phyloP scores from a whole-genome alignment of 495 filamentous ascomycete genomes.

The Cercophora samala region DNA sequence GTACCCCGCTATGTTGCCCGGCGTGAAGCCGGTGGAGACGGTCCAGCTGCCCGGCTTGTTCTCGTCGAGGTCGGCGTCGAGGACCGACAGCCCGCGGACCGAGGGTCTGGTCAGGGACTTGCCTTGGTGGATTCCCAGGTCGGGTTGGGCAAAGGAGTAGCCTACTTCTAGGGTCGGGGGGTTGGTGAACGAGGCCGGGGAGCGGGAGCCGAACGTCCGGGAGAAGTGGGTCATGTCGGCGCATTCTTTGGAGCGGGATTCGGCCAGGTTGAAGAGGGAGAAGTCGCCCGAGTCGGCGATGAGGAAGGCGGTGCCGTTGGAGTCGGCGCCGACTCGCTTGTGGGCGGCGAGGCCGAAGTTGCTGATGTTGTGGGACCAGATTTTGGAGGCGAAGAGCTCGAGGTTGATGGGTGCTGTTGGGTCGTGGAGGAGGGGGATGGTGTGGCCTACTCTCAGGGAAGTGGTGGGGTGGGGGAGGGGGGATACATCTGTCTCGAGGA shows the following conservation, averaged over 20 bases:
- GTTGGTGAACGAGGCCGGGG: slow-evolving; percentile 18
- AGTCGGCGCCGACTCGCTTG: slow-evolving; percentile 1
- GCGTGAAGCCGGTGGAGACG: slow-evolving; percentile 21
- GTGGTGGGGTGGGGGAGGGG: slow-evolving; percentile 23
- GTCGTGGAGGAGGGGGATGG: slow-evolving; percentile 17
- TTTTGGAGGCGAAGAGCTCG: slow-evolving; percentile 24
- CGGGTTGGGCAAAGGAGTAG: slow-evolving; percentile 23
- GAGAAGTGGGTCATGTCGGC: slow-evolving; percentile 23
- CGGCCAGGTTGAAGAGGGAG: slow-evolving; percentile 7
- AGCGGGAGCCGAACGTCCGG: background rate
- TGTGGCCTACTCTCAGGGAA: slow-evolving; percentile 24
- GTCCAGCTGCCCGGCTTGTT: slow-evolving; percentile 23
- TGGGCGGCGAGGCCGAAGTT: slow-evolving; percentile 27
- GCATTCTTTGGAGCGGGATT: slow-evolving; percentile 20
- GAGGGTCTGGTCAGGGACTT: slow-evolving; percentile 25
- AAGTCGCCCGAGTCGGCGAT: slow-evolving; percentile 28
- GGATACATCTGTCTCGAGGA: slow-evolving; percentile 29
- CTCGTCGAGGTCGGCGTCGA: slow-evolving; percentile 25
- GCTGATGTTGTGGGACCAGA: background rate
- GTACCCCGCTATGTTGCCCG: slow-evolving; percentile 21
- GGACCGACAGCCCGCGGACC: slow-evolving; percentile 17
- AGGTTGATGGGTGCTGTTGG: slow-evolving; percentile 21
- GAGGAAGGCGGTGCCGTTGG: slow-evolving; percentile 22
- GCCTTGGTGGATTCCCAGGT: slow-evolving; percentile 24
- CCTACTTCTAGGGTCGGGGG: slow-evolving; percentile 29